A percentile compares a stretch with the other conserved stretches of the same genome.
These are phyloP conservation scores for Trichoderma gracile DNA, from an alignment of 2,329 filamentous ascomycete species.

Conservation along the genomic window DNA sequence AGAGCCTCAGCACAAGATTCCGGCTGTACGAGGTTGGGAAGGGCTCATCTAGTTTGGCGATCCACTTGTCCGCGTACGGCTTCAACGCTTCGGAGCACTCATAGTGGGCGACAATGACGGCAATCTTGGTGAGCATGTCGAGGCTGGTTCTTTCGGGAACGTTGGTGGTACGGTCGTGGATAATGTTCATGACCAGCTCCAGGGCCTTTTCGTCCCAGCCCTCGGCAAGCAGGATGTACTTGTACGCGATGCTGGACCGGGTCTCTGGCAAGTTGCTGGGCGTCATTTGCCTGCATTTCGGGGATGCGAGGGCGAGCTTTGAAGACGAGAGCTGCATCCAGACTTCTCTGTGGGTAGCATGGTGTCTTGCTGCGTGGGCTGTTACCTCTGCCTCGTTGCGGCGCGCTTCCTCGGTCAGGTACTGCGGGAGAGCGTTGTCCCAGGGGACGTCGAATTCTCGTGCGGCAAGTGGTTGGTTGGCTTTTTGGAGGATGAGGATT, in stretches of 20 bases:
- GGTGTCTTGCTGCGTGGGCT: background rate
- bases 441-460: background rate
- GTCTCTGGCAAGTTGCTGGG: conserved; percentile 16
- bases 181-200: conserved; percentile 44
- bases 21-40: background rate
- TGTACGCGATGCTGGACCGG: background rate
- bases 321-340: conserved; percentile 36
- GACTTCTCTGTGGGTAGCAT: background rate
- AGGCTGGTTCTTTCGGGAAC: conserved; percentile 42
- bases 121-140: conserved; percentile 46
- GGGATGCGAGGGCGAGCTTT: conserved; percentile 39
- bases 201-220: conserved; percentile 42
- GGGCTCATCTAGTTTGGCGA: background rate
- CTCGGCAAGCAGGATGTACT: conserved; percentile 18
- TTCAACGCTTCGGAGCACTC: conserved; percentile 45
- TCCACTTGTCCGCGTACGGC: conserved; percentile 34
- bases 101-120: conserved; percentile 47
- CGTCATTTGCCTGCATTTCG: conserved; percentile 27
- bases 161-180: conserved; percentile 44
- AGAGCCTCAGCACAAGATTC: conserved; percentile 1
- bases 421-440: background rate
- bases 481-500: conserved; percentile 7
- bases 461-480: background rate
- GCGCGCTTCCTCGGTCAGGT: background rate
- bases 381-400: background rate